phyloP scores from a whole-genome alignment of 140 eudicot species.

The Cichorium intybus region DNA sequence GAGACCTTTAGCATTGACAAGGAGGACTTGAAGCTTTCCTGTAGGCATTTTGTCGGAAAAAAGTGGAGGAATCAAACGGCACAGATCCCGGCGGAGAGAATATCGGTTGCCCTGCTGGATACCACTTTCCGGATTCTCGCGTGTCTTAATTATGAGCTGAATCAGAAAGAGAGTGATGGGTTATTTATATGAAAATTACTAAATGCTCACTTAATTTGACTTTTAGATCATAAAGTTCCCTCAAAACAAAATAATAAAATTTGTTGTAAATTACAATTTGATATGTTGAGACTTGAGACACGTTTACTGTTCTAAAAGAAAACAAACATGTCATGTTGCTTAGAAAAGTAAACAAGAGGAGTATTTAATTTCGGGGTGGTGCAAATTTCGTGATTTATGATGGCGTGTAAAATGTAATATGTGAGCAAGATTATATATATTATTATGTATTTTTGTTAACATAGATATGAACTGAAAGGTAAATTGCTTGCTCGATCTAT shows the following conservation, averaged over 20 bases:
- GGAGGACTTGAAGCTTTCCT: conserved; percentile 58
- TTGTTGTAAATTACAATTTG: not conserved
- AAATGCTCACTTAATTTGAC: conserved; percentile 7
- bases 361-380: not conserved
- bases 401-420: not conserved
- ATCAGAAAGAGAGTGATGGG: not conserved
- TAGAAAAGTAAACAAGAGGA: not conserved
- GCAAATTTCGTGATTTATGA: not conserved
- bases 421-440: not conserved
- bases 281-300: no score
- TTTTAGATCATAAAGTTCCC: not conserved
- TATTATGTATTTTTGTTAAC: not conserved
- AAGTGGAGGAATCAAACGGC: conserved; percentile 5
- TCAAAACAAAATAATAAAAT: not conserved
- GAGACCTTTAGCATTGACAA: conserved; percentile 69
- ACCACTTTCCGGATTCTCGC: conserved; percentile 13
- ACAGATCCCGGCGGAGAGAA: conserved; percentile 30
- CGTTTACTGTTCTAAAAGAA: not conserved
- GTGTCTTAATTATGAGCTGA: conserved; percentile 4
- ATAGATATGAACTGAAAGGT: no score
- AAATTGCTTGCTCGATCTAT: no score
- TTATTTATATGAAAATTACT: conserved; percentile 14
- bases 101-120: conserved; percentile 43
- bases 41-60: conserved; percentile 43
- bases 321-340: not conserved